Evolutionary conservation across 495 filamentous ascomycete species (phyloP).

Genomic region (Thozetella sp.): DNA sequence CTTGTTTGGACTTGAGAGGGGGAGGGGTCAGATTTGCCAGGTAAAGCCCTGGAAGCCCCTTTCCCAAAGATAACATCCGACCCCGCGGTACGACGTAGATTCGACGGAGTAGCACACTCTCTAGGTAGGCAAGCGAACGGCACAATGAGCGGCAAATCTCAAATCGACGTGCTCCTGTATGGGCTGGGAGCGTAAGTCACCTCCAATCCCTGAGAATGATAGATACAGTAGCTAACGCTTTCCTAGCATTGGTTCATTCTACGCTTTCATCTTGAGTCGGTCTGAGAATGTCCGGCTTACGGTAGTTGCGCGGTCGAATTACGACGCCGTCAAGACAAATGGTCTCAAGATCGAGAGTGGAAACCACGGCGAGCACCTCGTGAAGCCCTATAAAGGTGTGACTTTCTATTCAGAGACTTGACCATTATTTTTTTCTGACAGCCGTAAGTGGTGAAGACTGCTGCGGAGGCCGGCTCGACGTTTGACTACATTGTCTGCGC

Average conservation of each 20-base stretch:
- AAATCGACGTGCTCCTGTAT: slow-evolving; percentile 3
- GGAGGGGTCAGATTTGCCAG: too few species aligned
- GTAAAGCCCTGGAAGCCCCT: too few species aligned
- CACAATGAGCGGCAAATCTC: neutral
- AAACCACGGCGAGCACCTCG: slow-evolving; percentile 46
- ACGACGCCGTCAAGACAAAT: slow-evolving; percentile 43
- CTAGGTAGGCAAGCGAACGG: too few species aligned
- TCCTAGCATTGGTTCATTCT: slow-evolving; percentile 15
- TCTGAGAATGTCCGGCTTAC: slow-evolving; percentile 43
- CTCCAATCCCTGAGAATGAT: neutral
- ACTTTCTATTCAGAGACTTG: too few species aligned
- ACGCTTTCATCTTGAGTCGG: slow-evolving; percentile 39
- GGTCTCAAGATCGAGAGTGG: slow-evolving; percentile 47
- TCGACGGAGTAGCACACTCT: too few species aligned
- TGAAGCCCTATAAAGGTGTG: slow-evolving; percentile 39
- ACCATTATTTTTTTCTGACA: neutral
- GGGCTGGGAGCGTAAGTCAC: slow-evolving; percentile 1
- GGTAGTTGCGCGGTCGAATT: slow-evolving; percentile 55
- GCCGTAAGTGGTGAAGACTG: slow-evolving; percentile 38
- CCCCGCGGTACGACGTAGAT: too few species aligned
- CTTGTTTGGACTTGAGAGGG: too few species aligned
- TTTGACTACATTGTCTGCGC: slow-evolving; percentile 52
- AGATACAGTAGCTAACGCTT: neutral
- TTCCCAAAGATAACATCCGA: too few species aligned
- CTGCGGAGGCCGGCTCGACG: slow-evolving; percentile 32